Evolutionary conservation across 257 asterid species (phyloP), one percentile per base, ranked within the genome.

Genomic region (Forsythia suspensa): DNA sequence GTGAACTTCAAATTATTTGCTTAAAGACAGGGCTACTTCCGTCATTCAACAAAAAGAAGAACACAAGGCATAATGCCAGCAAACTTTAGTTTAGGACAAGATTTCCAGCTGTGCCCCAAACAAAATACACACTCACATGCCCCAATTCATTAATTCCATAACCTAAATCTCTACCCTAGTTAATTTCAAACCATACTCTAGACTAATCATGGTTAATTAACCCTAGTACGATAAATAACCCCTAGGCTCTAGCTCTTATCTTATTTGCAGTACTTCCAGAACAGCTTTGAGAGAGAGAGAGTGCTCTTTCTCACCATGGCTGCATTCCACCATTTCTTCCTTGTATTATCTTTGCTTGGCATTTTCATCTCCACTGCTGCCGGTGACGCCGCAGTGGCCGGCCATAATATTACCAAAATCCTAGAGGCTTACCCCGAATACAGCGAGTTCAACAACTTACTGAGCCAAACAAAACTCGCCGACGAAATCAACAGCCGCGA

Each of bases 401-500:
- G 89, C 39, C 86, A 85, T 72, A 96, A 96, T 86, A 94, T 96
- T 81, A 96, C 99, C 51, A 89, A 77, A 3, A 87, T 93, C 41
- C 94, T 96, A 63, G 76, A 84, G 48, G 86, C 70, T 5, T 86
- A 37, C 85, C 92, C 98, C 4, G 97, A 96, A 59, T 96, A 96
- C 94, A 87, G 88, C 80, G 90, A 87, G 34, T 96, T 88, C 94
- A 96, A 90, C 90, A 61, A 42, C 44, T 75, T 86, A 5, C 92
- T 96, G 77, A 46, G 92, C 52, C 87, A 84, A 41, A 96, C 99
- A 5, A 96, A 96, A 59, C 97, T 96, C 89, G 97, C 97, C 82
- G 99, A 94, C 81, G 99, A 96, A 59, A 93, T 96, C 88, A 94
- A 96, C 95, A 89, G 94, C 87, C 97, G 99, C 18, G 75, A 77